A percentile compares a stretch with the other conserved stretches of the same genome.
These are phyloP conservation scores for Clonostachys rosea DNA, from an alignment of 2,329 filamentous ascomycete species.

Conservation along the genomic window DNA sequence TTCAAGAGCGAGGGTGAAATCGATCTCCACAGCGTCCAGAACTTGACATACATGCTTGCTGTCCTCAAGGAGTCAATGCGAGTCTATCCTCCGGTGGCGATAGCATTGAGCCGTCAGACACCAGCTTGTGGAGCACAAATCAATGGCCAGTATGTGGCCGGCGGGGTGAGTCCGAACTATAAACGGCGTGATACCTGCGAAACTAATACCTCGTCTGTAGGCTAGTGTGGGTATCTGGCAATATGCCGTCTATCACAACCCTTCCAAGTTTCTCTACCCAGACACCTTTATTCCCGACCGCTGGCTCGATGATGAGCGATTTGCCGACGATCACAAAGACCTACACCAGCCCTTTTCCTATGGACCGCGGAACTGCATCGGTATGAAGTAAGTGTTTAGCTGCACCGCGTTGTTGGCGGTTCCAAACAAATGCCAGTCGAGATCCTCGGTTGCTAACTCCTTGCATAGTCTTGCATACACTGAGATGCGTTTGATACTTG, in stretches of 20 bases:
- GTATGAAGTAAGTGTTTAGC: background rate
- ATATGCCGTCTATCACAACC: too few relatives aligned
- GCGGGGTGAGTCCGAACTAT: background rate
- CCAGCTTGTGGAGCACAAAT: background rate
- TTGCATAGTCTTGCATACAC: background rate
- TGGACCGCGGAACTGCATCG: background rate
- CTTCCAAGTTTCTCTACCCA: conserved; percentile 19
- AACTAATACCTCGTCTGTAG: too few relatives aligned
- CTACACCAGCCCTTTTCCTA: background rate
- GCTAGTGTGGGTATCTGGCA: too few relatives aligned
- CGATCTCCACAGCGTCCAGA: conserved; percentile 18
- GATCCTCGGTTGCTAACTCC: background rate
- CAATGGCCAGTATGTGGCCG: background rate
- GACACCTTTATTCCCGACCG: conserved; percentile 1
- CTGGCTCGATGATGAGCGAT: background rate
- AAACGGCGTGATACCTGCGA: too few relatives aligned
- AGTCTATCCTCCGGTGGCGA: conserved; percentile 20
- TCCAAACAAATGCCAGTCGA: too few relatives aligned
- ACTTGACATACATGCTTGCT: conserved; percentile 24
- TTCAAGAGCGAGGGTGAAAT: conserved; percentile 17
- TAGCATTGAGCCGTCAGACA: conserved; percentile 7
- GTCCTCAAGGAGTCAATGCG: conserved; percentile 30
- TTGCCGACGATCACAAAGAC: background rate
- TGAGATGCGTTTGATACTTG: background rate
- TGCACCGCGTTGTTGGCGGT: too few relatives aligned